Evolutionary conservation across 1,284 basidiomycete species (phyloP), one percentile per base, ranked within the genome.

Genomic region (Flammula alnicola): DNA sequence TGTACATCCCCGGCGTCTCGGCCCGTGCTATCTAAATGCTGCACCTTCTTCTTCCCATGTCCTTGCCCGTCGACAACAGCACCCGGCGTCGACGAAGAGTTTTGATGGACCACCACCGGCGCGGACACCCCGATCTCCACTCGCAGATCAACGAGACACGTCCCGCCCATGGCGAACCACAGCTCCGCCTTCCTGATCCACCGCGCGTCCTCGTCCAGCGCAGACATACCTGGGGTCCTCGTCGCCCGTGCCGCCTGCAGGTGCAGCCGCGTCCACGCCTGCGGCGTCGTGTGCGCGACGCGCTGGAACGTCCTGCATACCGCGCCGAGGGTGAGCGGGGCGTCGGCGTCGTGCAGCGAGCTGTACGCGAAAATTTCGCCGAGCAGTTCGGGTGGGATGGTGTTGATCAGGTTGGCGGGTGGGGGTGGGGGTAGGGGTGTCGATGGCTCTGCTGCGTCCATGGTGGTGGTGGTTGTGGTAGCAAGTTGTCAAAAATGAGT

Each of bases 331-430:
- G 61, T 22, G 31, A 66, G 47, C 0, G 68, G 69, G n/a, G 63
- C 61, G 52, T 68, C 62, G n/a, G 66, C 55, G 35, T 49, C 51
- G 12, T 54, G 19, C 1, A 52, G 12, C 4, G 66, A 45, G 37
- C 58, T 64, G 17, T 65, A 55, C 4, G 53, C 44, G 49, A 70
- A 66, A 3, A 70, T 62, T 40, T 68, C 65, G 16, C 65, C 65
- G 3, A 71, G 54, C 25, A 71, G 46, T 52, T 71, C 69, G 31
- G 63, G 55, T 20, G 67, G 66, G 3, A 69, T 44, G n/a, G 43
- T 37, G 37, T 38, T 50, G 32, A 68, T 60, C 17, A 46, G 27
- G 31, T 23, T 29, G 38, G 35, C n/a, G n/a, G 12, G 19, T 20
- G 22, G 12, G 43, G 30, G 11, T 20, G 42, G 14, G 20, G 38